Percentiles rank a stretch among this genome's conserved stretches.
phyloP scores from a whole-genome alignment of 208 protist species.

The Leishmania martiniquensis region DNA sequence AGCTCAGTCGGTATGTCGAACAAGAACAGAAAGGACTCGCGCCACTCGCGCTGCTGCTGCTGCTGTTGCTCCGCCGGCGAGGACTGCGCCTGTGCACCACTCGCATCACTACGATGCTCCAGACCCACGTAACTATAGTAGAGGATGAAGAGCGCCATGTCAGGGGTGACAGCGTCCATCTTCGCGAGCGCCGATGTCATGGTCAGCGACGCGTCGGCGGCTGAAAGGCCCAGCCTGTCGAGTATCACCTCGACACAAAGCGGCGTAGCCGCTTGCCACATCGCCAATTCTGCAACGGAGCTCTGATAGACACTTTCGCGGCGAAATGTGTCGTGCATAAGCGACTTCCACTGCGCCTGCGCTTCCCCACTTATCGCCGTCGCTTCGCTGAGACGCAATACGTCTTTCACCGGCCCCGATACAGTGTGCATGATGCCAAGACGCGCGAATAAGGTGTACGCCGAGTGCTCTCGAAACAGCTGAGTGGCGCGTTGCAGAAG shows the following conservation, averaged over 20 bases:
- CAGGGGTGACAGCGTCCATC: constrained; percentile 37
- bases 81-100: neutral
- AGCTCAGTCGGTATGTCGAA: constrained; percentile 48
- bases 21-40: constrained; percentile 48
- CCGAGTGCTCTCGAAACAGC: constrained; percentile 37
- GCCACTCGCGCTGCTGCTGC: constrained; percentile 35
- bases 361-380: constrained; percentile 11
- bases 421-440: constrained; percentile 29
- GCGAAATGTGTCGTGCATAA: constrained; percentile 36
- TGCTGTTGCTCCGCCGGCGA: constrained; percentile 10
- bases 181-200: constrained; percentile 36
- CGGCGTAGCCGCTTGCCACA: constrained; percentile 36
- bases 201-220: constrained; percentile 25
- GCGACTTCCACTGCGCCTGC: constrained; percentile 38
- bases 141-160: constrained; percentile 60
- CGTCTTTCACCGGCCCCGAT: constrained; percentile 38
- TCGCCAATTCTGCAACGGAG: constrained; percentile 20
- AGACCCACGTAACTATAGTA: constrained; percentile 46
- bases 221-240: constrained; percentile 33
- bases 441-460: constrained; percentile 31
- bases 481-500: constrained; percentile 37
- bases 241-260: constrained; percentile 71
- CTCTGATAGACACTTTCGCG: constrained; percentile 32
- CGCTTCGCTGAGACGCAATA: constrained; percentile 43
- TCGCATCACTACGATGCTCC: neutral